Evolutionary conservation across 2,329 filamentous ascomycete genomes (phyloP), one percentile per base, ranked within the genome.

Genomic region (Colletotrichum sp.): DNA sequence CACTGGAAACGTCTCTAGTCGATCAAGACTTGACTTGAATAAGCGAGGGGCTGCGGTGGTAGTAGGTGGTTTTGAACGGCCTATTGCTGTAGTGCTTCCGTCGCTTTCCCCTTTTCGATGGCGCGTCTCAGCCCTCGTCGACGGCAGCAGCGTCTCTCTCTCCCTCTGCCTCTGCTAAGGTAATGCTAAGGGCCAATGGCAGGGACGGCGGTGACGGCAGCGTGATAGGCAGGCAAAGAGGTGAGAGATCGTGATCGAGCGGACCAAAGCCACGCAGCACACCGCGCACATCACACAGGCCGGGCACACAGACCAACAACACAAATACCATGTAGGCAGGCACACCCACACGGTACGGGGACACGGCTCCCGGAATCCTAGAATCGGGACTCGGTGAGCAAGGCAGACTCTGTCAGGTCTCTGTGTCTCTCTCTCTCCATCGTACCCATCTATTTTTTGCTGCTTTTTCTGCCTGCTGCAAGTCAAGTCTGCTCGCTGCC

Each of bases 111-210:
- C 36, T 21, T 69, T 63, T 62, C 38, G 59, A 59, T 34, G 21
- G 56, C 26, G 65, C 65, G 71, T 63, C 56, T 73, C 65, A 69
- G 65, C 71, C 71, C 56, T 73, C 65, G 43, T 58, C 43, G 62
- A 65, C 59, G 34, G 59, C 59, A 63, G 36, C 62, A 61, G 28
- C 26, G 26, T 38, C 18, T 28, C 59, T 26, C 59, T 61, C 28
- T 36, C 59, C 26, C 28, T 18, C 56, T 59, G 18, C 16, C 13
- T 59, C 28, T 59, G 26, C 56, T 59, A 30, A 59, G 56, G 56
- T 30, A 59, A 59, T 59, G 56, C 56, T n/a, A n/a, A 56, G 21
- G 21, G 52, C 52, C 38, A 43, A 43, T 43, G 38, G 38, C 16
- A 43, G 38, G 38, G 38, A 43, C 38, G 8, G 38, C 38, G 18